A percentile compares a stretch with the other conserved stretches of the same genome.
phyloP scores from a whole-genome alignment of 2,329 filamentous ascomycete species.

The Xylariaceae sp. region DNA sequence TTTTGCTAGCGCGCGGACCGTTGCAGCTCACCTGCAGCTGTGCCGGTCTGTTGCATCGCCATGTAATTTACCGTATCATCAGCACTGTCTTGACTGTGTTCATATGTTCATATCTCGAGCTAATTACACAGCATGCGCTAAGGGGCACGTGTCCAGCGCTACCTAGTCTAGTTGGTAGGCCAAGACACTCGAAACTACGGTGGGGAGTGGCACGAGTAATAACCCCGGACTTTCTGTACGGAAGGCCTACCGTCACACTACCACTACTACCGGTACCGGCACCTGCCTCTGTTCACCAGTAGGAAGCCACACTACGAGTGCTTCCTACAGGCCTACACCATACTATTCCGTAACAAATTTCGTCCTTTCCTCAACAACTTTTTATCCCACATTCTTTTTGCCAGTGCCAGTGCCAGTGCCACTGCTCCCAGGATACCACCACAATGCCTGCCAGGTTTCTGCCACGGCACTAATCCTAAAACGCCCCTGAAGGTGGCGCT shows the following conservation, averaged over 20 bases:
- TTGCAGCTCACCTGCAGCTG: neutral
- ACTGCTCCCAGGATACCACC: too few relatives aligned
- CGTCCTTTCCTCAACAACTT: too few relatives aligned
- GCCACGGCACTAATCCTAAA: too few relatives aligned
- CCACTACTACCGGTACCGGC: neutral
- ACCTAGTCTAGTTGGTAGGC: neutral
- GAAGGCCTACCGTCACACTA: neutral
- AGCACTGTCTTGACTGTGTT: too few relatives aligned
- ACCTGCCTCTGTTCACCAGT: neutral
- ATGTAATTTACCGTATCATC: neutral
- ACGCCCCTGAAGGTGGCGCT: too few relatives aligned
- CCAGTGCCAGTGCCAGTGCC: too few relatives aligned
- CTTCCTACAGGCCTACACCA: too few relatives aligned
- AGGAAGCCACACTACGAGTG: too few relatives aligned
- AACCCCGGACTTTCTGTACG: neutral
- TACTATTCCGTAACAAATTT: too few relatives aligned
- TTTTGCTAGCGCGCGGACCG: neutral
- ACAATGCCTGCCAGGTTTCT: too few relatives aligned
- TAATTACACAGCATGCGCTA: neutral
- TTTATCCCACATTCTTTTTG: too few relatives aligned
- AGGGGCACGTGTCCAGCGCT: neutral
- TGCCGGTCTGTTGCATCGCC: neutral
- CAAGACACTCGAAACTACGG: neutral
- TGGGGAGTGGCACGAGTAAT: neutral
- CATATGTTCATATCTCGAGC: neutral